Evolutionary conservation across 1,284 basidiomycete genomes (phyloP).

Genomic region (Pyrrhoderma lamaoense): DNA sequence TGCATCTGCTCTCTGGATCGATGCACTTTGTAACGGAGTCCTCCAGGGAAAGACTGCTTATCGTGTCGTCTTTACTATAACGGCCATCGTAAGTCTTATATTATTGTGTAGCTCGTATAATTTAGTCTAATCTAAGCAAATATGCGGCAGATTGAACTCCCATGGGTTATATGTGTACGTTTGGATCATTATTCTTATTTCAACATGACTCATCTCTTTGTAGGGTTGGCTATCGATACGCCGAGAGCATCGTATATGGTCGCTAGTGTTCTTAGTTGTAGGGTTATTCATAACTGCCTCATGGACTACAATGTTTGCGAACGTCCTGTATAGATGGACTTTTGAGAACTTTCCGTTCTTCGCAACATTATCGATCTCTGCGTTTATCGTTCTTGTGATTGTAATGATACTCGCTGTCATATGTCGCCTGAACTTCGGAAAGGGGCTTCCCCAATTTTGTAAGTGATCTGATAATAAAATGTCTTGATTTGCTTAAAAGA

Average conservation of each 20-base stretch:
- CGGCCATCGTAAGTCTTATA: conserved; percentile 17
- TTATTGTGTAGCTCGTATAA: no score
- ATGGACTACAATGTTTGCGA: conserved; percentile 22
- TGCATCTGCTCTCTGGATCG: conserved; percentile 23
- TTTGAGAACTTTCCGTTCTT: conserved; percentile 25
- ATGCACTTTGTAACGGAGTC: conserved; percentile 19
- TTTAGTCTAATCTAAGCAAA: no score
- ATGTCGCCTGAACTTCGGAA: conserved; percentile 22
- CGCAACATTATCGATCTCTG: conserved; percentile 20
- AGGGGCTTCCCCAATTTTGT: conserved; percentile 22
- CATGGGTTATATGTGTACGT: conserved; percentile 18
- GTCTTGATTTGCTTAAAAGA: no score
- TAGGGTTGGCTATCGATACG: conserved; percentile 22
- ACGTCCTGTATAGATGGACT: conserved; percentile 19
- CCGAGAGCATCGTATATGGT: conserved; percentile 19
- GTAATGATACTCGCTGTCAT: conserved; percentile 21
- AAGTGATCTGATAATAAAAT: not conserved
- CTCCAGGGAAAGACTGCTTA: conserved; percentile 14
- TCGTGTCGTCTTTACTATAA: conserved; percentile 18
- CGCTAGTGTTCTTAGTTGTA: conserved; percentile 19
- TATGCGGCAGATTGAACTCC: conserved; percentile 17
- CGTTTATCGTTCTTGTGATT: conserved; percentile 18
- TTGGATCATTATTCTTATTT: not conserved
- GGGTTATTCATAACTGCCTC: conserved; percentile 12
- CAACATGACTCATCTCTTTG: not conserved